Conservation (phyloP, 2,329 filamentous ascomycete species). For the Beauveria sp. region DNA sequence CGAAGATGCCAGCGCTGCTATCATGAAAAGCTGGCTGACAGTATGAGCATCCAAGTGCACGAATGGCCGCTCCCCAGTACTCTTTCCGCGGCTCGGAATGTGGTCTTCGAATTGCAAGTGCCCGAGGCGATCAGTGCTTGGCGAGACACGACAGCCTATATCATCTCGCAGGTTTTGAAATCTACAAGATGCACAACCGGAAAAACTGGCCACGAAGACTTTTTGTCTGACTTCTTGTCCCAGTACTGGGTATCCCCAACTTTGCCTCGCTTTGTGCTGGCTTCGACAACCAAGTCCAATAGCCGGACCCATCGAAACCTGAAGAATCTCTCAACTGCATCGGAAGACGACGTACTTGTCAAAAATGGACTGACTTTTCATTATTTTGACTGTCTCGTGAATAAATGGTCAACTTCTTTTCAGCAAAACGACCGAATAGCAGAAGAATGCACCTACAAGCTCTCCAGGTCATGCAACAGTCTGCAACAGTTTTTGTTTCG, state of each 20-base stretch:
- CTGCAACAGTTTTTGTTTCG: constrained; percentile 1
- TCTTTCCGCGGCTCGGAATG: neutral
- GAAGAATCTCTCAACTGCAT: neutral
- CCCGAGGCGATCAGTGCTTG: neutral
- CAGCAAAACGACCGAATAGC: neutral
- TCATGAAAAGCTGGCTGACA: neutral
- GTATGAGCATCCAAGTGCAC: neutral
- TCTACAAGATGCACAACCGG: neutral
- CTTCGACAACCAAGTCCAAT: constrained; percentile 4
- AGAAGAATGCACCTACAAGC: neutral
- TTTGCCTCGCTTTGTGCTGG: neutral
- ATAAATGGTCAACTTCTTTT: neutral
- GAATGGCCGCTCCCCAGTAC: neutral
- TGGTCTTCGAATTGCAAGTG: constrained; percentile 3
- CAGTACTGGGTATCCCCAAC: neutral
- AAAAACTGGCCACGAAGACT: neutral
- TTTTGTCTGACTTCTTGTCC: neutral
- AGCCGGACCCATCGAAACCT: neutral
- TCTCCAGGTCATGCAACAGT: neutral
- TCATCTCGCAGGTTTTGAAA: neutral
- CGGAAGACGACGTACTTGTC: neutral
- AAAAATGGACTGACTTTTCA: neutral
- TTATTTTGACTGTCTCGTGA: neutral
- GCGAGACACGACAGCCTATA: neutral
- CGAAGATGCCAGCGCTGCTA: neutral